Evolutionary conservation across 768 basidiomycete species (phyloP).

Genomic region (Lactarius deliciosus): DNA sequence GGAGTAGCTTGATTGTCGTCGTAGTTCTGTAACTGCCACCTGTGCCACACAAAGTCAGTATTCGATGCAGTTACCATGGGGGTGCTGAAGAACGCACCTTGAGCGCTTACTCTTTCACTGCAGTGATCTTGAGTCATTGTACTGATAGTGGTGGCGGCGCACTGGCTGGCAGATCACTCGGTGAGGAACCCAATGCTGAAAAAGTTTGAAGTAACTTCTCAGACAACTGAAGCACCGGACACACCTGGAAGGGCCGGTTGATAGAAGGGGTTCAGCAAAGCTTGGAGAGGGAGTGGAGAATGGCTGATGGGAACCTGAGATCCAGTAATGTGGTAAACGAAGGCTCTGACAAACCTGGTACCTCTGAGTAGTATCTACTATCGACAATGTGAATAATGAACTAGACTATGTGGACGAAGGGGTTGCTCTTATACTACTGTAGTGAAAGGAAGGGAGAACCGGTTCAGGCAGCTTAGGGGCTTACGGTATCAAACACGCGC

Average conservation of each 20-base stretch:
- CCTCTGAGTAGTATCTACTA: neutral
- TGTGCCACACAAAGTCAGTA: neutral
- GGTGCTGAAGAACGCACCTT: neutral
- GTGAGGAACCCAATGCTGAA: neutral
- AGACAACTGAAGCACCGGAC: conserved; percentile 26
- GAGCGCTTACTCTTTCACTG: neutral
- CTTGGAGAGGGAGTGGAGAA: conserved; percentile 57
- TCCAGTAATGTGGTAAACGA: conserved; percentile 33
- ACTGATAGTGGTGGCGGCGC: neutral
- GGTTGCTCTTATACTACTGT: neutral
- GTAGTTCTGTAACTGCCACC: neutral
- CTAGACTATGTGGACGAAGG: neutral
- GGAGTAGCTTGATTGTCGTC: neutral
- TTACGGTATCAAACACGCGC: too few species aligned
- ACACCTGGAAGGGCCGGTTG: neutral
- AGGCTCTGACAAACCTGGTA: conserved; percentile 15
- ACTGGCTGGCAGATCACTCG: neutral
- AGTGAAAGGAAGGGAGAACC: too few species aligned
- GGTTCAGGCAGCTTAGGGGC: too few species aligned
- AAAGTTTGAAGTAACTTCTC: conserved; percentile 46
- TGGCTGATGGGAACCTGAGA: conserved; percentile 56
- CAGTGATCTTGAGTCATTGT: neutral
- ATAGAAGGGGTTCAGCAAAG: conserved; percentile 4
- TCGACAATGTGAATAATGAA: neutral
- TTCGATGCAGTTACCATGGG: neutral